Base-by-base conservation (phyloP, 2,329 filamentous ascomycete genomes). In the Karstenula rhodostoma region DNA sequence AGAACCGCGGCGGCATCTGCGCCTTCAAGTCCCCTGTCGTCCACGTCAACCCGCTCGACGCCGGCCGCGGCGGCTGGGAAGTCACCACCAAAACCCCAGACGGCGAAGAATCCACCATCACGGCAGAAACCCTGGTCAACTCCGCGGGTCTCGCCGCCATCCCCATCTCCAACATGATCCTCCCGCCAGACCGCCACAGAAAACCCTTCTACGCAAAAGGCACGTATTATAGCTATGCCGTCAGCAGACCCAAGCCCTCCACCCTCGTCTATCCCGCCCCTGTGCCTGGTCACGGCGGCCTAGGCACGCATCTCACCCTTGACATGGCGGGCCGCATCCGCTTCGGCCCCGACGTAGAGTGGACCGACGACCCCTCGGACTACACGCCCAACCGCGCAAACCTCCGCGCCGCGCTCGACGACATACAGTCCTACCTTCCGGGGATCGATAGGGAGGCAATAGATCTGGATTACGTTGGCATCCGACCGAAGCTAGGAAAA, bases 291-390 rank as follows among this genome's bases (percentile, higher is more conserved):
- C 86, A 89, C 23, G 94, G 88, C 54, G 94, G 95, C 0, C 82
- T 99, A 0, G 95, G 95, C 50, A 98, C 95, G 0, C 95, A 99
- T 78, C 83, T 99, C 19, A 99, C 95, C 0, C 85, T 98, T 59
- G 95, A 99, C 76, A 85, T 98, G 79, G 86, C 83, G 0, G 94
- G 94, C 0, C 87, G 92, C 0, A 85, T 98, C 46, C 90, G 93
- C 40, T 99, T 99, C 77, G 95, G 95, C 0, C 95, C 95, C 0
- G 95, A 99, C 73, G 91, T 97, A 15, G 93, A 98, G 77, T 98
- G 95, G 95, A 90, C 97, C 0, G 86, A 90, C 51, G 80, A 83
- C 1, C 87, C 93, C 0, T 78, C 80, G 9, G 88, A 97, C 70
- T 82, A 97, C n/a, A 81, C 83, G 1, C 89, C 91, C 17, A 92